Evolutionary conservation across 2,329 filamentous ascomycete species (phyloP), one percentile per base, ranked within the genome.

Genomic region (Stagonosporopsis tanaceti): DNA sequence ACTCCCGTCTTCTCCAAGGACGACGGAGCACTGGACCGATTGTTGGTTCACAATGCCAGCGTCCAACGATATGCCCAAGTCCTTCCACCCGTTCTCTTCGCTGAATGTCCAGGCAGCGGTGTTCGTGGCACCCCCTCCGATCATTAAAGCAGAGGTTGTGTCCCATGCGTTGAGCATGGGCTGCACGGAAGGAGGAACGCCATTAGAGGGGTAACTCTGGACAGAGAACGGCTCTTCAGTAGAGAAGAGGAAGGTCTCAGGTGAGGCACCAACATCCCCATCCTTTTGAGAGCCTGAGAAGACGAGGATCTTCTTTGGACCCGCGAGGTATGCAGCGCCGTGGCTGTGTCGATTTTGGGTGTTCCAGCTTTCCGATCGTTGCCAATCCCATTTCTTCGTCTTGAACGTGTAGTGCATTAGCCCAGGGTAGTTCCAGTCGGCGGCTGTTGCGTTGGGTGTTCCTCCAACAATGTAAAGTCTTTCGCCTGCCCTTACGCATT

Each of bases 381-480:
- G 77, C 39, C 81, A 84, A 58, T 86, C 80, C 88, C 88, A 91
- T 53, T 76, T 81, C 56, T 82, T 76, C 50, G 82, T 74, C 4
- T 77, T 71, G 66, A 89, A 89, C 3, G 80, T 81, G 69, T 85
- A 91, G 64, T 84, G 80, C 76, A 97, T 93, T 50, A 98, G 76
- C 11, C 94, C 94, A 9, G 85, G 79, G 71, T 95, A 96, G 15
- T 82, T 78, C 56, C 82, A 74, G 3, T 57, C 53, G 9, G 68
- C 60, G 9, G 68, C 70, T 6, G 76, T 76, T 46, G 63, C 71
- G 30, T 75, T 76, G 27, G 67, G 63, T 17, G 75, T 71, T 51
- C 94, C 94, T 66, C 94, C 94, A 35, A 98, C 87, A 44, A 97
- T 84, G 72, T 89, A 97, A 28, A 97, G 82, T 25, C 84, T 89